Base-by-base conservation (phyloP, 345 rosid genomes). In the Garcia nutans region DNA sequence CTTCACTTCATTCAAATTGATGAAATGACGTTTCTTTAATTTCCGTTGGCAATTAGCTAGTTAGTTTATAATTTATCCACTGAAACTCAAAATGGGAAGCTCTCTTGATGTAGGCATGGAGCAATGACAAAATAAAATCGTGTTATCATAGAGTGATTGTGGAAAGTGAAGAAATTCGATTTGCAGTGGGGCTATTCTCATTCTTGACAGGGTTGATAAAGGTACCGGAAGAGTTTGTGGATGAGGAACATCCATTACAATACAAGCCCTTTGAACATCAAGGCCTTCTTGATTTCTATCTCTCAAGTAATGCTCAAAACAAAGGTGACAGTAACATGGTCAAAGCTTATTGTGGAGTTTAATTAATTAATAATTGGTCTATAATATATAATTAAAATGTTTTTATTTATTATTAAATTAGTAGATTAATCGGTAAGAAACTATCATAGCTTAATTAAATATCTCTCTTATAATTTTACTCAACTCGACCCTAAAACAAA, bases 221-320 rank as follows among this genome's bases (percentile, higher is more conserved):
- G 42, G 71, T 80, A 13, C 93, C 86, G 0, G 78, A 88, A 44
- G 92, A 87, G 83, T 86, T 91, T 33, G 85, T 85, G 2, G 93
- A 91, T 71, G 86, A 89, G 5, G 85, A 85, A 20, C 89, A 89
- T 67, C 92, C 93, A 19, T 75, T 83, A 45, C 81, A 76, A 8
- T 93, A 91, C 79, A 88, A 84, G 65, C 88, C 97, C 5, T 89
- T 93, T 73, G 74, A 81, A 41, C 91, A 90, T 23, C 77, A 74
- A 10, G 88, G 81, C 1, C 81, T 88, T 45, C 92, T 93, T 55
- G 77, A 75, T 42, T 93, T 82, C 79, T 84, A 76, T 69, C 68
- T 70, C 0, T 44, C 89, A 2, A 76, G 17, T 57, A 76, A 66
- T 23, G 71, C 10, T 70, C 83, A 65, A 23, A 72, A 75, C n/a